phyloP scores from a whole-genome alignment of 352 stramenopile species.

The Pythium grandisporangium region DNA sequence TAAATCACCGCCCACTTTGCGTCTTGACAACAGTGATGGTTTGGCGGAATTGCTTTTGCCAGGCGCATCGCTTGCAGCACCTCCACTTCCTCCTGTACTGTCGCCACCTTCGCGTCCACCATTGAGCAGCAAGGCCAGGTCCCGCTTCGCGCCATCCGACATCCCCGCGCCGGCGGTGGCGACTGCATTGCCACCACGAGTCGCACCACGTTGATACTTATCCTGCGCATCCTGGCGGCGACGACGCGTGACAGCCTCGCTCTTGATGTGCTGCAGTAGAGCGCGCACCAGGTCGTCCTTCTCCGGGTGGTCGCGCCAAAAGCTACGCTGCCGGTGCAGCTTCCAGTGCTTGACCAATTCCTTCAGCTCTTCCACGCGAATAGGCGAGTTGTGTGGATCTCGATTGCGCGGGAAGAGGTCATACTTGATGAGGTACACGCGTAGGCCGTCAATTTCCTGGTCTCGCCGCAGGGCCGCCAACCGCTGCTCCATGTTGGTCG shows the following conservation, averaged over 20 bases:
- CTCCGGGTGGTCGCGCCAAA: constrained; percentile 85
- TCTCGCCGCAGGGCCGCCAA: constrained; percentile 64
- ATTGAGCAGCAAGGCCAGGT: constrained; percentile 54
- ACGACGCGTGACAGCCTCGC: constrained; percentile 73
- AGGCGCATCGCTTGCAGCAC: constrained; percentile 5
- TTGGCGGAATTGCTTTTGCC: constrained; percentile 1
- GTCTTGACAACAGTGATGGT: constrained; percentile 10
- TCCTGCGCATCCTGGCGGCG: constrained; percentile 71
- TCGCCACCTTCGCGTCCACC: constrained; percentile 9
- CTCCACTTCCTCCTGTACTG: neutral
- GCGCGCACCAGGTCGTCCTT: constrained; percentile 87
- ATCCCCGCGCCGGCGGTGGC: constrained; percentile 11
- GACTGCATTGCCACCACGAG: constrained; percentile 5
- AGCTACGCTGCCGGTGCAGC: constrained; percentile 80
- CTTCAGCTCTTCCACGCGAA: constrained; percentile 86
- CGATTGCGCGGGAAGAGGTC: constrained; percentile 80
- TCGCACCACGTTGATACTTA: constrained; percentile 33
- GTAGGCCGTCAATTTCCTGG: constrained; percentile 77
- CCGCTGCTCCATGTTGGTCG: constrained; percentile 81
- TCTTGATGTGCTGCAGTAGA: constrained; percentile 78
- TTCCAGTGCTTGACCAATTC: constrained; percentile 90
- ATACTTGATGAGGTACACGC: constrained; percentile 83
- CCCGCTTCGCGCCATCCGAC: constrained; percentile 24
- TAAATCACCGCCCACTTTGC: constrained; percentile 49
- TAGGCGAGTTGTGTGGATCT: constrained; percentile 79